Evolutionary conservation across 2,329 filamentous ascomycete genomes (phyloP).

Genomic region (Botrytis tulipae): DNA sequence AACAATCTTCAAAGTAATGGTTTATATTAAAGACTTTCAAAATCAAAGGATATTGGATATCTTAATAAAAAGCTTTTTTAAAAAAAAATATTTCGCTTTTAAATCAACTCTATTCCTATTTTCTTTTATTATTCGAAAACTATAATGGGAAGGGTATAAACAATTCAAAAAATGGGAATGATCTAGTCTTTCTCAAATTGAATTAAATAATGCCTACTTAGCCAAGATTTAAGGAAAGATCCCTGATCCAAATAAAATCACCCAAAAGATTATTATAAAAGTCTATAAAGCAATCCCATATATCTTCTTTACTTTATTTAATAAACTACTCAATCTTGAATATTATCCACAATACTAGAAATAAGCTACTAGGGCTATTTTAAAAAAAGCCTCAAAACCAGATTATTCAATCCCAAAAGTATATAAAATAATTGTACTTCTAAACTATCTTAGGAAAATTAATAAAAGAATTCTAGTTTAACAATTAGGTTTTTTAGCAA

Average conservation of each 20-base stretch:
- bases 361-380: neutral
- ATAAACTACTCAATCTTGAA: neutral
- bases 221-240: neutral
- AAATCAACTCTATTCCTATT: too few relatives aligned
- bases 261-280: neutral
- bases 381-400: neutral
- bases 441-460: neutral
- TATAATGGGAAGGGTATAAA: too few relatives aligned
- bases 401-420: neutral
- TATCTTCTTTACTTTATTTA: neutral
- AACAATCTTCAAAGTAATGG: too few relatives aligned
- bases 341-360: neutral
- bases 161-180: too few relatives aligned
- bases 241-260: neutral
- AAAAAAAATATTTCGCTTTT: too few relatives aligned
- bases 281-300: neutral
- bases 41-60: too few relatives aligned
- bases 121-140: too few relatives aligned
- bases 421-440: neutral
- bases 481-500: slow-evolving; percentile 9
- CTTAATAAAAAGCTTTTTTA: too few relatives aligned
- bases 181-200: neutral
- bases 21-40: too few relatives aligned
- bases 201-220: neutral
- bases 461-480: slow-evolving; percentile 4